A percentile compares a stretch with the other conserved stretches of the same genome.
These are phyloP conservation scores for Eimeria praecox DNA, from an alignment of 169 alveolate species.

Conservation along the genomic window DNA sequence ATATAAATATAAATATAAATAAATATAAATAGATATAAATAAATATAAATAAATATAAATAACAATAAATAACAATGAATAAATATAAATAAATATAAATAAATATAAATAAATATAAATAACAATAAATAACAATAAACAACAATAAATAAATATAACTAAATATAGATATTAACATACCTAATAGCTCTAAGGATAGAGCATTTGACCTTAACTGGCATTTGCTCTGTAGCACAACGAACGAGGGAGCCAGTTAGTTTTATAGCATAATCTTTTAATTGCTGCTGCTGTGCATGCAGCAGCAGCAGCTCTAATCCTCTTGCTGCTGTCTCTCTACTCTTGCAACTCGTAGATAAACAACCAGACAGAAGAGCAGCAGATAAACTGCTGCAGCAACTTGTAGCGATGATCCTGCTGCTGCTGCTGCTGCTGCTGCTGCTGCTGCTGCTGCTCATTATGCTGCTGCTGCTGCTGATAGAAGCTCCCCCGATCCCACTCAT, in stretches of 20 bases:
- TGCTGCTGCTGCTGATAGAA: slow-evolving; percentile 37
- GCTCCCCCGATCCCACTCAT: no score
- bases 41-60: no score
- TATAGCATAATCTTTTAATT: slow-evolving; percentile 83
- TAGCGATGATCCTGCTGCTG: neutral
- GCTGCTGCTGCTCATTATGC: slow-evolving; percentile 1
- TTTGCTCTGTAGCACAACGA: no score
- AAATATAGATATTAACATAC: neutral
- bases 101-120: neutral
- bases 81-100: no score
- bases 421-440: slow-evolving; percentile 8
- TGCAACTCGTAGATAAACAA: slow-evolving; percentile 50
- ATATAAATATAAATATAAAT: neutral
- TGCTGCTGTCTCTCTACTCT: slow-evolving; percentile 81
- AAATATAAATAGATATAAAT: no score
- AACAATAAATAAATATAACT: no score
- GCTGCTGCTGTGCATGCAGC: slow-evolving; percentile 62
- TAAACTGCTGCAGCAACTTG: neutral
- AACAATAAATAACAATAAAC: neutral
- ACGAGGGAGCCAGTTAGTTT: slow-evolving; percentile 13
- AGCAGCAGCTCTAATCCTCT: slow-evolving; percentile 79
- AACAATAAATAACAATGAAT: no score
- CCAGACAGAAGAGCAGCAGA: neutral
- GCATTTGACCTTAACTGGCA: no score
- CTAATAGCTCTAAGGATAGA: no score